Evolutionary conservation across 352 stramenopile species (phyloP).

Genomic region (Aphanomyces astaci): DNA sequence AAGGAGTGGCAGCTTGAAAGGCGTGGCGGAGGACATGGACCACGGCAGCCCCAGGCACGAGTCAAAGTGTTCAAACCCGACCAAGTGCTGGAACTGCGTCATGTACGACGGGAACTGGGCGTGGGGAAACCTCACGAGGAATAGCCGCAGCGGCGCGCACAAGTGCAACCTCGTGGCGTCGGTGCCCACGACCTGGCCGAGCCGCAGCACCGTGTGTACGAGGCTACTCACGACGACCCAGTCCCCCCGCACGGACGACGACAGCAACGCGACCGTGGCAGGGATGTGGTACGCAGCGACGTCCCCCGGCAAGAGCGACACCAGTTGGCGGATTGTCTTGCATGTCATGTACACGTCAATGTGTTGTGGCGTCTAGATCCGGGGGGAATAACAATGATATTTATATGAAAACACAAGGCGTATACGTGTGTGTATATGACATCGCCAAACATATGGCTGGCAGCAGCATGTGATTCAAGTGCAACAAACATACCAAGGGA

Average conservation of each 20-base stretch:
- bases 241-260: background rate
- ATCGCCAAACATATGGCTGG: too few relatives aligned
- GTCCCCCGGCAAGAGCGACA: background rate
- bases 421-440: too few relatives aligned
- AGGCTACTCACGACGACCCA: background rate
- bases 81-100: background rate
- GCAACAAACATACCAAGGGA: background rate
- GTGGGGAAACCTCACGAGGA: background rate
- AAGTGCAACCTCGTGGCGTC: background rate
- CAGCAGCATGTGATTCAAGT: too few relatives aligned
- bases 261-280: background rate
- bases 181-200: background rate
- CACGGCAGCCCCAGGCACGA: background rate
- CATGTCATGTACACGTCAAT: background rate
- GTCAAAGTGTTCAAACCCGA: slow-evolving; percentile 5
- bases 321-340: slow-evolving; percentile 3
- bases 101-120: slow-evolving; percentile 3
- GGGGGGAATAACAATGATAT: too few relatives aligned
- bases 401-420: too few relatives aligned
- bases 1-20: background rate
- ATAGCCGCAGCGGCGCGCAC: background rate
- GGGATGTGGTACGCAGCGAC: background rate
- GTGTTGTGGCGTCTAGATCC: background rate
- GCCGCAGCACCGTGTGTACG: background rate
- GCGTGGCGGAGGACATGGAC: background rate